phyloP scores from a whole-genome alignment of 768 basidiomycete species.

The Lactarius pseudohatsudake region DNA sequence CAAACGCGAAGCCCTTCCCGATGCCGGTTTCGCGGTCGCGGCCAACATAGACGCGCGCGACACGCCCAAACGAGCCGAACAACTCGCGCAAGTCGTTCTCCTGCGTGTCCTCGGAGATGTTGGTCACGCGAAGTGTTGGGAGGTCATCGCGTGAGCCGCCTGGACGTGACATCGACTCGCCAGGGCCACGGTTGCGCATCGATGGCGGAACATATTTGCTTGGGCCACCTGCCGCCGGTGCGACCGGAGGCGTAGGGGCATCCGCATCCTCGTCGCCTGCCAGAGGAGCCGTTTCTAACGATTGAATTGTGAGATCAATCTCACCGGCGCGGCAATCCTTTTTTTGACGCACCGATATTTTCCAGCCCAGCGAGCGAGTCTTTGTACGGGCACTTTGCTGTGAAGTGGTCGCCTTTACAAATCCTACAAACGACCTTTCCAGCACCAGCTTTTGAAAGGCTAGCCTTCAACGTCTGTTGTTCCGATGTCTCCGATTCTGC shows the following conservation, averaged over 20 bases:
- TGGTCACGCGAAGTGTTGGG: constrained; percentile 95
- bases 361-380: constrained; percentile 83
- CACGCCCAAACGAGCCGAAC: constrained; percentile 82
- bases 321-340: background rate
- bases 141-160: constrained; percentile 79
- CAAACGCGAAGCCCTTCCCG: constrained; percentile 97
- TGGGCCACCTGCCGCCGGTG: constrained; percentile 25
- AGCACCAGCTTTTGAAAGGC: constrained; percentile 69
- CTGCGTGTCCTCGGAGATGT: constrained; percentile 92
- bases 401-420: constrained; percentile 94
- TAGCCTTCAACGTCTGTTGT: constrained; percentile 64
- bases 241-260: constrained; percentile 29
- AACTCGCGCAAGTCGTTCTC: constrained; percentile 93
- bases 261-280: constrained; percentile 40
- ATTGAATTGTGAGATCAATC: constrained; percentile 13
- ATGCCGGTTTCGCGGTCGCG: constrained; percentile 91
- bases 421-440: constrained; percentile 87
- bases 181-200: constrained; percentile 30
- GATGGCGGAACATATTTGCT: constrained; percentile 31
- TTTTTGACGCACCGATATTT: constrained; percentile 45
- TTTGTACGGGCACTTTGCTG: constrained; percentile 97
- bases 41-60: constrained; percentile 91
- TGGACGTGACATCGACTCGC: constrained; percentile 28
- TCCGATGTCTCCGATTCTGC: constrained; percentile 65
- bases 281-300: constrained; percentile 41